Conservation (phyloP, 164 flowering plant genomes). For the Kalanchoe fedtschenkoi region DNA sequence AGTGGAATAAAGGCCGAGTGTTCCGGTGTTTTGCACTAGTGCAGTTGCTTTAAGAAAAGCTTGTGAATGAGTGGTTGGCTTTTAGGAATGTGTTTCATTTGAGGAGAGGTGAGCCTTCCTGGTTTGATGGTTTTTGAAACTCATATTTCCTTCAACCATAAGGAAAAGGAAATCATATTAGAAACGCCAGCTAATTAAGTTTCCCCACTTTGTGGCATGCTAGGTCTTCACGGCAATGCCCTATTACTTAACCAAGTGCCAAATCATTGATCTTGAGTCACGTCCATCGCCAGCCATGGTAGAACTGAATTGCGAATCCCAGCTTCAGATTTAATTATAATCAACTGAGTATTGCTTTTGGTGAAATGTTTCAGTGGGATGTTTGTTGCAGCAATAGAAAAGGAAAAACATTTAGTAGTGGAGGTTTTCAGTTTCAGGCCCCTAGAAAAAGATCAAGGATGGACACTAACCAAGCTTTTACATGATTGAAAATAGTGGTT, state of each 20-base stretch:
- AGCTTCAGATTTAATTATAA: too few species aligned
- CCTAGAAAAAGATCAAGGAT: not conserved
- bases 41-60: conserved; percentile 3
- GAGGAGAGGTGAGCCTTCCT: not conserved
- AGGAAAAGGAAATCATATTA: not conserved
- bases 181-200: not conserved
- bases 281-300: not conserved
- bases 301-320: not conserved
- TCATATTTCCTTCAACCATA: conserved; percentile 1
- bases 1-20: not conserved
- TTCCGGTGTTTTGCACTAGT: conserved; percentile 4
- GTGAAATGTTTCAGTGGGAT: not conserved
- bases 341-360: too few species aligned
- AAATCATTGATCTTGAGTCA: not conserved
- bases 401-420: not conserved
- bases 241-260: not conserved
- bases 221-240: not conserved
- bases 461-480: not conserved
- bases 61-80: conserved; percentile 3
- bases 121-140: conserved; percentile 6
- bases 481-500: not conserved
- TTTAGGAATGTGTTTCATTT: not conserved
- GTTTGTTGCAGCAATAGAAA: not conserved
- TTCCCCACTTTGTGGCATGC: not conserved
- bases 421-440: not conserved